These are phyloP conservation scores for Acorus gramineus DNA, from an alignment of 106 monocot genomes.

Conservation along the genomic window DNA sequence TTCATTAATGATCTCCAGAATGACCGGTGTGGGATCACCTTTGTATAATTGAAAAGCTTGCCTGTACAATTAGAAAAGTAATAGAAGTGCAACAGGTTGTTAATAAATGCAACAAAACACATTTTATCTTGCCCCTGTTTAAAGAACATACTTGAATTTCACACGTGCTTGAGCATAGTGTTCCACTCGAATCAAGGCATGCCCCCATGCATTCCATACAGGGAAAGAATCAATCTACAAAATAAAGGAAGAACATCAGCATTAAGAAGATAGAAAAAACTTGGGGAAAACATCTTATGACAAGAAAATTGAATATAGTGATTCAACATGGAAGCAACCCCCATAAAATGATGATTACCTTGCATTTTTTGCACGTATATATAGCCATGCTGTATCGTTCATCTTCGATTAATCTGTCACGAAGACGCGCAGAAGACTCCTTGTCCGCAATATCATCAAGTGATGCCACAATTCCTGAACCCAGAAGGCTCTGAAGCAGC, in stretches of 20 bases:
- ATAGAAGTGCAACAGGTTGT: slow-evolving; percentile 2
- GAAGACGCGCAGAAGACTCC: slow-evolving; percentile 64
- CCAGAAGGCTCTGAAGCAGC: slow-evolving; percentile 92
- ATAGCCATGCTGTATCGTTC: slow-evolving; percentile 95
- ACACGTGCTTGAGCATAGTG: slow-evolving; percentile 89
- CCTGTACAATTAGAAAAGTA: slow-evolving; percentile 27
- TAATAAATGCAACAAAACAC: neutral
- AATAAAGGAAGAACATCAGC: neutral
- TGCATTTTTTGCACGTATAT: slow-evolving; percentile 98
- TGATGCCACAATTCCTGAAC: slow-evolving; percentile 84
- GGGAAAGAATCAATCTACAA: slow-evolving; percentile 87
- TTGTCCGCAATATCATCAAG: slow-evolving; percentile 89
- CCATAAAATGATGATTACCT: slow-evolving; percentile 30
- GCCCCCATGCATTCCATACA: slow-evolving; percentile 97
- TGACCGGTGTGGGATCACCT: slow-evolving; percentile 43
- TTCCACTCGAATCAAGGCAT: slow-evolving; percentile 86
- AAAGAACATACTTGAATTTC: slow-evolving; percentile 75
- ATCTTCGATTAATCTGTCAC: slow-evolving; percentile 70
- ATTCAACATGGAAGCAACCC: neutral
- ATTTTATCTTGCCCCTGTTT: neutral
- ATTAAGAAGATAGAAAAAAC: neutral
- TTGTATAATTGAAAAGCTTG: slow-evolving; percentile 94
- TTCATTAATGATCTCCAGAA: slow-evolving; percentile 70
- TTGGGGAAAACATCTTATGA: neutral
- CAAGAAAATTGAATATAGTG: neutral